Evolutionary conservation across 371 early-diverging fungal species (phyloP), one percentile per base, ranked within the genome.

Genomic region (Rhizopus delemar): DNA sequence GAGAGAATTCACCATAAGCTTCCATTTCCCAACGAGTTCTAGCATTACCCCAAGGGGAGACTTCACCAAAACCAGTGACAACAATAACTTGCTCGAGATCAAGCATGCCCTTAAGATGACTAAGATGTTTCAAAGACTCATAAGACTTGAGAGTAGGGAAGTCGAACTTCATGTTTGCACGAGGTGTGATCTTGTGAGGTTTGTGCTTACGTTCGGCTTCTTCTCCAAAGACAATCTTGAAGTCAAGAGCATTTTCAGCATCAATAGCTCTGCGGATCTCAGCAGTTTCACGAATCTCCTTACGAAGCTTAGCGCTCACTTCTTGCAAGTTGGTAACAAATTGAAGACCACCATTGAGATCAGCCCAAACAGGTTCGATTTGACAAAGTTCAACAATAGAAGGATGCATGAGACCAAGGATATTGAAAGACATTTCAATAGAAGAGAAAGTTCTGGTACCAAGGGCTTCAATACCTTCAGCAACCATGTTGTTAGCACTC

Each of bases 1-100:
- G 83, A 46, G 96, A 96, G 80, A 96, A 92, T 71, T 94, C 90
- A 62, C 97, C 97, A 52, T 78, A 67, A 54, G 93, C 89, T 72
- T 94, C 95, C 94, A 97, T 96, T 77, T 97, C 96, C 98, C 98
- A 97, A 56, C 98, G 92, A 56, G 96, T 96, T 68, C 96, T 86
- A 39, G 92, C 85, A 63, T 91, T 91, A 70, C 97, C 97, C 82
- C 87, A 95, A 16, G 97, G 97, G 4, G 96, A 93, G 11, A 96
- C 95, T 75, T 97, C 96, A 71, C 92, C 91, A 62, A 93, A 95
- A 60, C 97, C 97, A 57, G 95, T 93, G 50, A 95, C 88, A 46
- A 97, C 97, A 32, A 96, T 89, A 7, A 93, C 91, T 78, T 93
- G 88, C 57, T 96, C 96, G 55, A 97, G 80, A 71, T 95, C 94